Conservation (phyloP, 805 yeast genomes). For the Monosporozyma aquatica region DNA sequence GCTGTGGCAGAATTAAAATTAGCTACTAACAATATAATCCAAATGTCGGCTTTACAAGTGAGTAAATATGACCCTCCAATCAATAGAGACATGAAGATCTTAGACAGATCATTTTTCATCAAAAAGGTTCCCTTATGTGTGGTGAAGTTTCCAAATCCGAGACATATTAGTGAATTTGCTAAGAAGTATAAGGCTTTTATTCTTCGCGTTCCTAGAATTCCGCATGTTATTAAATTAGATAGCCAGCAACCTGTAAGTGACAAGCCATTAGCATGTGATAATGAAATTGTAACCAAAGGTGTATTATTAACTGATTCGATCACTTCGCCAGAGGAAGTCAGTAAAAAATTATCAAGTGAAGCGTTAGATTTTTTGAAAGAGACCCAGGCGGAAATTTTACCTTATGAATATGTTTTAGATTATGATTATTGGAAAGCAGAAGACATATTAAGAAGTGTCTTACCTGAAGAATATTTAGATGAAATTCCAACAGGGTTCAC, state of each 20-base stretch:
- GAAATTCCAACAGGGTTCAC: conserved; percentile 89
- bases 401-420: conserved; percentile 48
- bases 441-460: conserved; percentile 65
- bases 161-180: conserved; percentile 51
- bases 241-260: conserved; percentile 12
- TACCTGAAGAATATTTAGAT: conserved; percentile 57
- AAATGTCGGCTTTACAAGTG: background rate
- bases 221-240: conserved; percentile 49
- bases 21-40: background rate
- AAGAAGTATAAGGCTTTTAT: conserved; percentile 50
- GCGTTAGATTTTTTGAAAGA: conserved; percentile 41
- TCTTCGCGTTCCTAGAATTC: conserved; percentile 59
- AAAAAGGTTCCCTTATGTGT: conserved; percentile 52
- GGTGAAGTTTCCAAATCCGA: conserved; percentile 62
- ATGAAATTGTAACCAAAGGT: conserved; percentile 27
- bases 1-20: background rate
- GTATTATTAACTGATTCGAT: conserved; percentile 53
- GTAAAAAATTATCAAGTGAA: conserved; percentile 32
- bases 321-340: conserved; percentile 31
- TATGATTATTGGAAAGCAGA: conserved; percentile 87
- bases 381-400: conserved; percentile 38
- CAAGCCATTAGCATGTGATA: conserved; percentile 21
- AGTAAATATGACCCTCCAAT: conserved; percentile 49
- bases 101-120: conserved; percentile 60
- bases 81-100: conserved; percentile 49